phyloP scores from a whole-genome alignment of 2,329 filamentous ascomycete genomes.

The Aspergillus chevalieri region DNA sequence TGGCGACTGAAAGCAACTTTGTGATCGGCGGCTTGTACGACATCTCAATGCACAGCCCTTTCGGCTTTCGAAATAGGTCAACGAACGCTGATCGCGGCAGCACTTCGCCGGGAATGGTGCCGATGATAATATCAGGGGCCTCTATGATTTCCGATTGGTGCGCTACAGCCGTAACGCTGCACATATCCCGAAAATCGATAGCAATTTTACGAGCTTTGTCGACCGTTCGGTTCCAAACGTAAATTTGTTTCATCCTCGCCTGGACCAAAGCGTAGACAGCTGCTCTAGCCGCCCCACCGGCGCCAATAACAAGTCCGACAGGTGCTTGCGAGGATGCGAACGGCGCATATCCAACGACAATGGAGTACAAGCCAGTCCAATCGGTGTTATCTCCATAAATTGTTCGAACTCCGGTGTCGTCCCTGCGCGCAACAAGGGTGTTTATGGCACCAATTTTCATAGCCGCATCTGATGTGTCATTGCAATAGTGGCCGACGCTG shows the following conservation, averaged over 20 bases:
- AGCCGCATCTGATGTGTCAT: slow-evolving; percentile 5
- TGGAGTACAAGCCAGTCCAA: not conserved
- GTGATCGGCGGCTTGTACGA: slow-evolving; percentile 17
- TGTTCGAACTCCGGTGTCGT: not conserved
- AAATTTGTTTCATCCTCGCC: not conserved
- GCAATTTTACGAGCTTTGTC: not conserved
- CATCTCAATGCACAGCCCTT: slow-evolving; percentile 16
- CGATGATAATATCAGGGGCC: slow-evolving; percentile 14
- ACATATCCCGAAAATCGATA: not conserved
- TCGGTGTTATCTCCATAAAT: not conserved
- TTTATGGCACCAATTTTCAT: not conserved
- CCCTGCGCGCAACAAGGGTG: not conserved
- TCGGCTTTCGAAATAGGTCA: slow-evolving; percentile 5
- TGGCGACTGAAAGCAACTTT: slow-evolving; percentile 11
- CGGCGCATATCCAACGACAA: not conserved
- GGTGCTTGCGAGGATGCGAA: not conserved
- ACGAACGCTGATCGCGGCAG: slow-evolving; percentile 11
- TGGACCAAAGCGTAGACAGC: slow-evolving; percentile 1
- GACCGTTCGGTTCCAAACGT: not conserved
- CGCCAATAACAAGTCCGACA: slow-evolving; percentile 2
- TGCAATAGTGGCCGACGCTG: slow-evolving; percentile 4
- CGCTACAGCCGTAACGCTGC: not conserved
- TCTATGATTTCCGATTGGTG: slow-evolving; percentile 5
- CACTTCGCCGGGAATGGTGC: slow-evolving; percentile 14
- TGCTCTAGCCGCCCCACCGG: slow-evolving; percentile 2